A percentile compares a stretch with the other conserved stretches of the same genome.
Evolutionary conservation across 23 red algal genomes (phyloP).

Genomic region (Gracilaria domingensis): DNA sequence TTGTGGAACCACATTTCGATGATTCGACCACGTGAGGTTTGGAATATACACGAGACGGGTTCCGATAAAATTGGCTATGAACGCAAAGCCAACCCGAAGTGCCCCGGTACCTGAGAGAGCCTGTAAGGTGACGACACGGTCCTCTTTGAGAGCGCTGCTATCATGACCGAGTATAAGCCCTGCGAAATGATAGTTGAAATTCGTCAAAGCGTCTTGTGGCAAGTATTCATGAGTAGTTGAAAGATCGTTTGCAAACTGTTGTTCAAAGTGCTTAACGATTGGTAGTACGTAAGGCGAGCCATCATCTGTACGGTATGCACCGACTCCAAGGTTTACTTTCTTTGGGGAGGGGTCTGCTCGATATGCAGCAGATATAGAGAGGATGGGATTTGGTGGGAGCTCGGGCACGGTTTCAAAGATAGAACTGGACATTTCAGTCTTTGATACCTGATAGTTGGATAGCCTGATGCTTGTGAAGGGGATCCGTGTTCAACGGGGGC

Average conservation of each 20-base stretch:
- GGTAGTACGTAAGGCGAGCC: slow-evolving; percentile 84
- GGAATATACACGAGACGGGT: slow-evolving; percentile 75
- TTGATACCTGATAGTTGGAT: no score
- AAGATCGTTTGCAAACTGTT: slow-evolving; percentile 56
- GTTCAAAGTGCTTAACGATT: slow-evolving; percentile 81
- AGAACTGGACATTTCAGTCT: slow-evolving; percentile 24
- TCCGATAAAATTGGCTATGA: slow-evolving; percentile 71
- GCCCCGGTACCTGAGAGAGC: slow-evolving; percentile 90
- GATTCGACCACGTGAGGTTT: slow-evolving; percentile 91
- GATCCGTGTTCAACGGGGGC: no score
- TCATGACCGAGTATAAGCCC: slow-evolving; percentile 84
- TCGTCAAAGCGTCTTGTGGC: slow-evolving; percentile 79
- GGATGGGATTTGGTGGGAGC: slow-evolving; percentile 90
- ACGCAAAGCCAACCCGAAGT: slow-evolving; percentile 81
- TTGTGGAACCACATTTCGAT: slow-evolving; percentile 80
- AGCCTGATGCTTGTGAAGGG: no score
- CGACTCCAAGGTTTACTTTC: slow-evolving; percentile 94
- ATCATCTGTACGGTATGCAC: slow-evolving; percentile 92
- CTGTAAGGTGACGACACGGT: slow-evolving; percentile 90
- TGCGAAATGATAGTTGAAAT: slow-evolving; percentile 67
- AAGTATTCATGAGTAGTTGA: slow-evolving; percentile 91
- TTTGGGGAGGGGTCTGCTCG: slow-evolving; percentile 77
- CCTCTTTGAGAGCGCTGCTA: slow-evolving; percentile 52
- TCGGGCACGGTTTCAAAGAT: slow-evolving; percentile 69
- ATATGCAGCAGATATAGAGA: slow-evolving; percentile 72